phyloP scores from a whole-genome alignment of 2,329 filamentous ascomycete genomes.

The Penicillium frequentans region DNA sequence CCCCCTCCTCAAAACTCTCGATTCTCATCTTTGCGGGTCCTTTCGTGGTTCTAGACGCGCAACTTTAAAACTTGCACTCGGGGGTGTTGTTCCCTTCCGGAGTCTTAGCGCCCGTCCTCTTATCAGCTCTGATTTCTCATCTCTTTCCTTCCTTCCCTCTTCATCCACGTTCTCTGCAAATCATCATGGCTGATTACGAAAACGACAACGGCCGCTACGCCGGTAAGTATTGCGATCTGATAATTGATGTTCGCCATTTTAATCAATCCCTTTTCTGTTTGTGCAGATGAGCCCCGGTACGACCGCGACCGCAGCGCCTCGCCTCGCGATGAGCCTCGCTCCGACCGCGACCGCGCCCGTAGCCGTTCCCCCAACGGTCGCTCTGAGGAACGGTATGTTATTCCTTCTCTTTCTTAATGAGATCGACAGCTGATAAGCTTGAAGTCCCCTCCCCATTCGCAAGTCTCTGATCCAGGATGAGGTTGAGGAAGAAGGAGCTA shows the following conservation, averaged over 20 bases:
- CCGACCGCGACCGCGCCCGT: slow-evolving; percentile 57
- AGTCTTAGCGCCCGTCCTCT: slow-evolving; percentile 15
- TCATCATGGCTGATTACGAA: slow-evolving; percentile 60
- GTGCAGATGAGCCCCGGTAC: slow-evolving; percentile 61
- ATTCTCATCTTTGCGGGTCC: neutral
- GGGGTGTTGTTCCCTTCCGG: slow-evolving; percentile 21
- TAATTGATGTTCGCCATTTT: neutral
- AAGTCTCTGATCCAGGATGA: slow-evolving; percentile 31
- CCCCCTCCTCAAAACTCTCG: neutral
- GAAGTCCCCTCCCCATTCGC: slow-evolving; percentile 5
- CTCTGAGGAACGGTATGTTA: slow-evolving; percentile 51
- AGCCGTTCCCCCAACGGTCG: slow-evolving; percentile 66
- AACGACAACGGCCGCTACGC: slow-evolving; percentile 66
- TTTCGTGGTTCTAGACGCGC: neutral
- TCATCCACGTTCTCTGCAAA: slow-evolving; percentile 18
- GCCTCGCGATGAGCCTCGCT: slow-evolving; percentile 55
- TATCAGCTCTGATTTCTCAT: slow-evolving; percentile 20
- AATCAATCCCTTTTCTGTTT: neutral
- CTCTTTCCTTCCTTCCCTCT: slow-evolving; percentile 21
- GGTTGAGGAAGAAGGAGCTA: slow-evolving; percentile 68
- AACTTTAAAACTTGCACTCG: slow-evolving; percentile 3
- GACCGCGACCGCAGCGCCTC: slow-evolving; percentile 67
- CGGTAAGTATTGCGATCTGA: slow-evolving; percentile 48
- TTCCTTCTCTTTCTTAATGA: neutral
- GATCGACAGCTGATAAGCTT: neutral